Percentiles rank a stretch among this genome's conserved stretches.
phyloP scores from a whole-genome alignment of 176 grass and related monocot genomes.

The Otatea glauca region DNA sequence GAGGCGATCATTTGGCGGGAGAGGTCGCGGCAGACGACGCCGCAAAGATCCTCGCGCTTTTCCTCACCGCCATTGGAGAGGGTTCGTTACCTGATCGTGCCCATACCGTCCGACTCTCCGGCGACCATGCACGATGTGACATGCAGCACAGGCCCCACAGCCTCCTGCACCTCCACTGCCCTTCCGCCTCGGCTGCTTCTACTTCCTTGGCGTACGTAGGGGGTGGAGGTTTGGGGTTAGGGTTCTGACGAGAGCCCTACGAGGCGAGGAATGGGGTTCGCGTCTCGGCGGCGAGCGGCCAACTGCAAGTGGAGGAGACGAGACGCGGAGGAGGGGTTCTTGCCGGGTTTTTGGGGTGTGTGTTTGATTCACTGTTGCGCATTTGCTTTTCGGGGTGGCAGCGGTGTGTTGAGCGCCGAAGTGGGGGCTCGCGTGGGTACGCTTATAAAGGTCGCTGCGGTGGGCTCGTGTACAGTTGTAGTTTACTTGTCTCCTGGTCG shows the following conservation, averaged over 20 bases:
- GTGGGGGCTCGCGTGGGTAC: no score
- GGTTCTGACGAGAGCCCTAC: background rate
- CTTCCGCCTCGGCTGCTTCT: background rate
- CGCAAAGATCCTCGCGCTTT: constrained; percentile 56
- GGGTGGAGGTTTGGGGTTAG: background rate
- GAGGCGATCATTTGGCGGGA: background rate
- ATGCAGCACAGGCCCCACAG: constrained; percentile 46
- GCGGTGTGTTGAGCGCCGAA: background rate
- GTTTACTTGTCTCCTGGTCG: no score
- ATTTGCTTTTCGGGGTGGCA: background rate
- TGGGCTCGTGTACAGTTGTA: no score
- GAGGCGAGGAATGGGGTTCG: background rate
- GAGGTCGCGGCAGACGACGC: background rate
- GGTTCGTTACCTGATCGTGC: constrained; percentile 58
- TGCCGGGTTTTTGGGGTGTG: background rate
- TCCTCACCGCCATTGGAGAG: constrained; percentile 74
- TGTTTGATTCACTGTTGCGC: background rate
- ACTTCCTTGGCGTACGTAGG: background rate
- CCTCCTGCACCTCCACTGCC: background rate
- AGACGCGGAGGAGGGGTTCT: background rate
- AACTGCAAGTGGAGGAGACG: background rate
- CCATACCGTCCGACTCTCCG: constrained; percentile 27
- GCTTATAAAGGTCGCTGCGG: no score
- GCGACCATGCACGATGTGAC: constrained; percentile 47
- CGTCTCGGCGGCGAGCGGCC: constrained; percentile 19